Evolutionary conservation across 306 rosid species (phyloP).

Genomic region (Cicer arietinum): DNA sequence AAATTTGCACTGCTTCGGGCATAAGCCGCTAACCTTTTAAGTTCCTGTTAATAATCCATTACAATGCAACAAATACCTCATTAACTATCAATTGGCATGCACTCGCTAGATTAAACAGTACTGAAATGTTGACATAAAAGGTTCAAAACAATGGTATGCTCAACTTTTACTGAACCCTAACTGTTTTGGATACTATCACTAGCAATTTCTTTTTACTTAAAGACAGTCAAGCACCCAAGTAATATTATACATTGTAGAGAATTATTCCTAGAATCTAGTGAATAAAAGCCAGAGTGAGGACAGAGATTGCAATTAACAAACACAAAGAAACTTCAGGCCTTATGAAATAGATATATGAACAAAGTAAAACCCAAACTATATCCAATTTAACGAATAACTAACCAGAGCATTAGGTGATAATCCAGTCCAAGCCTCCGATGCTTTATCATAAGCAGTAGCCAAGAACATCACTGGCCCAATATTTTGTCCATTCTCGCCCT

Average conservation of each 20-base stretch:
- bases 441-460: conserved; percentile 81
- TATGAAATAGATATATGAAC: background rate
- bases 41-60: conserved; percentile 61
- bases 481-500: conserved; percentile 57
- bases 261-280: conserved; percentile 21
- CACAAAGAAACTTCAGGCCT: conserved; percentile 32
- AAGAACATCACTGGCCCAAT: conserved; percentile 71
- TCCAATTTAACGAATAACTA: conserved; percentile 47
- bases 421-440: conserved; percentile 91
- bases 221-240: conserved; percentile 29
- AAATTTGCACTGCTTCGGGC: conserved; percentile 89
- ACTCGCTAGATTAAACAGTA: conserved; percentile 4
- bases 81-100: conserved; percentile 3
- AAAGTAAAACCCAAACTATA: conserved; percentile 23
- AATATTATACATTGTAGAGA: conserved; percentile 20
- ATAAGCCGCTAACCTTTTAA: conserved; percentile 83
- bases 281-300: conserved; percentile 6
- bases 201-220: background rate
- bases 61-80: conserved; percentile 23
- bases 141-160: conserved; percentile 1
- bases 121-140: conserved; percentile 13
- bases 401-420: conserved; percentile 72
- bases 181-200: background rate
- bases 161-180: background rate
- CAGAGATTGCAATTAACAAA: conserved; percentile 28